Evolutionary conservation across 2,329 filamentous ascomycete species (phyloP).

Genomic region (Ophiostoma sp.): DNA sequence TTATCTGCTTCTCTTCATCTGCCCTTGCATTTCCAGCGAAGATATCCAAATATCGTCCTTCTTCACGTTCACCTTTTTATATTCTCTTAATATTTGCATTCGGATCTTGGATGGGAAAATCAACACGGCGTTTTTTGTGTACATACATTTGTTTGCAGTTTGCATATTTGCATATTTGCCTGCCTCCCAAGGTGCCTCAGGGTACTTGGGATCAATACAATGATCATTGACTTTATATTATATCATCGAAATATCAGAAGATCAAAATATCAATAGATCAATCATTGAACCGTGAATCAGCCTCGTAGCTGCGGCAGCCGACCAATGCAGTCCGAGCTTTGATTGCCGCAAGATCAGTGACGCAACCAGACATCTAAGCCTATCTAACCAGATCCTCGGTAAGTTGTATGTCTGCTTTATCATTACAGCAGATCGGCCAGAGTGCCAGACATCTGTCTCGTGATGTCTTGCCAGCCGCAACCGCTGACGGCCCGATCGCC

Average conservation of each 20-base stretch:
- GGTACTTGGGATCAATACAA: neutral
- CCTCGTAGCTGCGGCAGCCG: no score
- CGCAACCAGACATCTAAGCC: neutral
- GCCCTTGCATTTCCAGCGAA: neutral
- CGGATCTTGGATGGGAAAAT: constrained; percentile 14
- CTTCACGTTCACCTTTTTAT: neutral
- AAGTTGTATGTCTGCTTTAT: neutral
- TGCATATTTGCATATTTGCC: neutral
- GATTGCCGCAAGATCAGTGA: neutral
- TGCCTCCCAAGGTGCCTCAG: neutral
- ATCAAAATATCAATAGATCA: no score
- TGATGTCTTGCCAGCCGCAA: neutral
- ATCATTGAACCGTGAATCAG: no score
- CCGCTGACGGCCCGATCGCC: neutral
- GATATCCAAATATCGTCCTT: constrained; percentile 2
- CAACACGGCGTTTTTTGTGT: constrained; percentile 9
- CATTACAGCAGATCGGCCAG: no score
- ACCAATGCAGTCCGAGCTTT: neutral
- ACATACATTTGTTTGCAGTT: neutral
- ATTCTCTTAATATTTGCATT: constrained; percentile 3
- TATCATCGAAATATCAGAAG: no score
- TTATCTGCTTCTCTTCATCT: neutral
- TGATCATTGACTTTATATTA: neutral
- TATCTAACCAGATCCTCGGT: neutral
- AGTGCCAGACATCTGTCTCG: neutral